Evolutionary conservation across 306 rosid genomes (phyloP).

Genomic region (Acmispon strigosus): DNA sequence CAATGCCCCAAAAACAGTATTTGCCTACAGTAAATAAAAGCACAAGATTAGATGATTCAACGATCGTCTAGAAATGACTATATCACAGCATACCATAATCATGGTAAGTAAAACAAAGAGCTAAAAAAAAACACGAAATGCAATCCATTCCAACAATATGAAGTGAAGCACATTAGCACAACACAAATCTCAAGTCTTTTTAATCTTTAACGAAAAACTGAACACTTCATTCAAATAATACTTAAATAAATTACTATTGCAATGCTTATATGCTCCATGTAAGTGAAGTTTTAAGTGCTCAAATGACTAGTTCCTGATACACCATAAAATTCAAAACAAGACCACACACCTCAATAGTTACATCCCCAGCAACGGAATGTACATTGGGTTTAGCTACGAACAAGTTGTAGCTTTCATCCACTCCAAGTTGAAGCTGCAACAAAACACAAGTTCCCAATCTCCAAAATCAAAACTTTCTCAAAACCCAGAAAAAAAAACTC

Average conservation of each 20-base stretch:
- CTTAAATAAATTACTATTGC: neutral
- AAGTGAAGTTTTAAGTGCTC: neutral
- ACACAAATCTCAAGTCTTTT: neutral
- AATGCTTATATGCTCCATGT: neutral
- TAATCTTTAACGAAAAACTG: neutral
- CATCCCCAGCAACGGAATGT: slow-evolving; percentile 45
- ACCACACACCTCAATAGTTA: slow-evolving; percentile 63
- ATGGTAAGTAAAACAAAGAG: no score
- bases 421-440: slow-evolving; percentile 87
- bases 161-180: neutral
- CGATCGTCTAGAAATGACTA: no score
- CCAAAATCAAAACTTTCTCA: slow-evolving; percentile 21
- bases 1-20: slow-evolving; percentile 41
- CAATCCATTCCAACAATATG: neutral
- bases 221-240: neutral
- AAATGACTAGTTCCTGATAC: neutral
- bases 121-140: no score
- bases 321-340: neutral
- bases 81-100: no score
- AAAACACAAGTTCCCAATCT: neutral
- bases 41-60: neutral
- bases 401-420: slow-evolving; percentile 93
- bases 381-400: slow-evolving; percentile 34
- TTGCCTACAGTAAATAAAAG: slow-evolving; percentile 32
- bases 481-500: neutral